Evolutionary conservation across 2,329 filamentous ascomycete species (phyloP).

Genomic region (Aspergillus sp.): DNA sequence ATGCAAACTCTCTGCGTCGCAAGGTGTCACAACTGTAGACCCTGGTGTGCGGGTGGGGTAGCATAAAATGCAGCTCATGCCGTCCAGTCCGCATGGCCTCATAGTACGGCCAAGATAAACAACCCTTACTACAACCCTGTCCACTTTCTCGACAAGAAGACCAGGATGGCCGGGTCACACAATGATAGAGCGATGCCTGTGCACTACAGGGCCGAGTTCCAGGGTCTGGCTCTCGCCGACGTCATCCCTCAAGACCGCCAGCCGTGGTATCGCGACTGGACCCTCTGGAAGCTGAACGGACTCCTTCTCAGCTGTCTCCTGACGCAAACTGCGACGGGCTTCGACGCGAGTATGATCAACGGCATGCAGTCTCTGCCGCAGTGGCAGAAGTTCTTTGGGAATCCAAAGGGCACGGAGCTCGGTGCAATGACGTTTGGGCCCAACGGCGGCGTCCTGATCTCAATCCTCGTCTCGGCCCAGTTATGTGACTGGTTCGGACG

Average conservation of each 20-base stretch:
- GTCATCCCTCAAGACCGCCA: not conserved
- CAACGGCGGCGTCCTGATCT: slow-evolving; percentile 14
- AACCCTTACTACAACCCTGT: too few species aligned
- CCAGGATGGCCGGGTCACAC: too few species aligned
- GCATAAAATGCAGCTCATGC: too few species aligned
- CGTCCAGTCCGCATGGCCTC: too few species aligned
- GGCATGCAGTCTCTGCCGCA: slow-evolving; percentile 45
- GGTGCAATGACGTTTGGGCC: slow-evolving; percentile 7
- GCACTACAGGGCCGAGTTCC: too few species aligned
- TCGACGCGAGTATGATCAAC: slow-evolving; percentile 52
- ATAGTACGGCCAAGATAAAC: too few species aligned
- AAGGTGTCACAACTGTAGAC: too few species aligned
- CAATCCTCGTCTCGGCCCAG: slow-evolving; percentile 19
- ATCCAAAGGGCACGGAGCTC: slow-evolving; percentile 9
- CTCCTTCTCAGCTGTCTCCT: slow-evolving; percentile 19
- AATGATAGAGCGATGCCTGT: too few species aligned
- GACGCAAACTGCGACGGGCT: slow-evolving; percentile 43
- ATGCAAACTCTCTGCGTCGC: too few species aligned
- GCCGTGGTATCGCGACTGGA: slow-evolving; percentile 8
- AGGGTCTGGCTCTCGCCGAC: too few species aligned
- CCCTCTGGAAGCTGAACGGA: slow-evolving; percentile 17
- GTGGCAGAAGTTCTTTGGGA: slow-evolving; percentile 39
- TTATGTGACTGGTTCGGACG: slow-evolving; percentile 21
- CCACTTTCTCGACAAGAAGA: too few species aligned
- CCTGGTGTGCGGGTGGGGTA: too few species aligned